phyloP scores from a whole-genome alignment of 768 basidiomycete species.

The Clitopilus hobsonii region DNA sequence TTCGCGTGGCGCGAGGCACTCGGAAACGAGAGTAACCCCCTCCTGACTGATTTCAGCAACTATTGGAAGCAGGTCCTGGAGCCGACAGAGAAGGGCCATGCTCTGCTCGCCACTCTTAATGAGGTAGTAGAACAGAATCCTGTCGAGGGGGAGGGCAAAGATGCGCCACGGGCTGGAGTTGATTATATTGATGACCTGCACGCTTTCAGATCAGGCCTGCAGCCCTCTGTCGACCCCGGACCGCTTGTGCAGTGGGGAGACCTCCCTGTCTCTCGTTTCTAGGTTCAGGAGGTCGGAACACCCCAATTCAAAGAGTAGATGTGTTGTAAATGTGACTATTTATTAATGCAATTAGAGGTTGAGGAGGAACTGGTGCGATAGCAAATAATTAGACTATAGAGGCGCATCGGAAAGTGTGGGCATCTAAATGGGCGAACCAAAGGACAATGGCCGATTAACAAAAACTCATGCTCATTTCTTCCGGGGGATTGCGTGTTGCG shows the following conservation, averaged over 20 bases:
- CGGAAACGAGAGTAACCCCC: conserved; percentile 51
- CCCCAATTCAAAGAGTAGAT: too few species aligned
- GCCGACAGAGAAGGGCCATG: conserved; percentile 33
- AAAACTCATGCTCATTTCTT: conserved; percentile 30
- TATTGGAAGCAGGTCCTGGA: conserved; percentile 55
- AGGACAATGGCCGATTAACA: neutral
- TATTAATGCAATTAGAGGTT: neutral
- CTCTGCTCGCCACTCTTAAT: conserved; percentile 52
- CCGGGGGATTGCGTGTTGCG: conserved; percentile 34
- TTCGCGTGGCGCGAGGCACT: conserved; percentile 47
- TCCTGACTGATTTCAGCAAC: conserved; percentile 52
- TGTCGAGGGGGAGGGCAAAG: conserved; percentile 45
- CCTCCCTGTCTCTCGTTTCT: conserved; percentile 52
- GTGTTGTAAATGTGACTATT: neutral
- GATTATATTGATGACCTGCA: conserved; percentile 62
- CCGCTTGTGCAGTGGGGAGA: conserved; percentile 76
- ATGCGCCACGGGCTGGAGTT: conserved; percentile 40
- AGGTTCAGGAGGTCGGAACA: too few species aligned
- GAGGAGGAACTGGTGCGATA: neutral
- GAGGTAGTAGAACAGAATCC: conserved; percentile 54
- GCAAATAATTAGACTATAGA: neutral
- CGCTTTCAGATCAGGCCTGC: conserved; percentile 59
- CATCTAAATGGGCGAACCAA: neutral
- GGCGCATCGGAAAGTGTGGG: too few species aligned
- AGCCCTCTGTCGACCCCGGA: conserved; percentile 49